These are phyloP conservation scores for Nigrospora osmanthi DNA, from an alignment of 2,329 filamentous ascomycete species.

Conservation along the genomic window DNA sequence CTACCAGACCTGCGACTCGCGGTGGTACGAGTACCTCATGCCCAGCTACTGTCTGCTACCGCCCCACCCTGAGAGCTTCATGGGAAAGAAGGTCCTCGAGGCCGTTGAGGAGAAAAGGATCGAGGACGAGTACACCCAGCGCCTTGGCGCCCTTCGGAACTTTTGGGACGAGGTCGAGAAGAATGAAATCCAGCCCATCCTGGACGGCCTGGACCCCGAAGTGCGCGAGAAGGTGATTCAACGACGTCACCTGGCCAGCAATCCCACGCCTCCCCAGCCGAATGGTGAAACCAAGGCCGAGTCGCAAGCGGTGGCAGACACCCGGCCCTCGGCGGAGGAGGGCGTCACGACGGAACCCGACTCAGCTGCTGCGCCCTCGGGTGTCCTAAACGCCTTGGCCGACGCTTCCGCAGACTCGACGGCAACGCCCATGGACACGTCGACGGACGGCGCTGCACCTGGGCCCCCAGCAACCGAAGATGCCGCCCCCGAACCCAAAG, in stretches of 20 bases:
- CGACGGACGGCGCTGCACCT: conserved; percentile 15
- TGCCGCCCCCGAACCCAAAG: conserved; percentile 30
- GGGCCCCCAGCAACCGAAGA: conserved; percentile 23
- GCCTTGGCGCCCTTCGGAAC: conserved; percentile 68
- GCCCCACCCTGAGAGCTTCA: conserved; percentile 78
- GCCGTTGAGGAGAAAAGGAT: conserved; percentile 66
- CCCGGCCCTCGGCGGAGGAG: conserved; percentile 5
- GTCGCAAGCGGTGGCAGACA: conserved; percentile 7
- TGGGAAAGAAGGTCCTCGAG: conserved; percentile 78
- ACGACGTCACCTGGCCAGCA: conserved; percentile 37
- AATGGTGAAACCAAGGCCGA: conserved; percentile 9
- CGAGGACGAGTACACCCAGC: conserved; percentile 56
- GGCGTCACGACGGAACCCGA: neutral
- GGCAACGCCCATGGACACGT: neutral
- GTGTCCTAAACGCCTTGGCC: conserved; percentile 15
- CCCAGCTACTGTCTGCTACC: conserved; percentile 89
- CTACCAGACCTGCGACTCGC: conserved; percentile 89
- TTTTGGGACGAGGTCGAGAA: conserved; percentile 84
- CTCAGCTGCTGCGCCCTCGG: neutral
- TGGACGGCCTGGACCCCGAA: conserved; percentile 55
- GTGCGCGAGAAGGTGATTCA: conserved; percentile 55
- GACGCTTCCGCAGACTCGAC: neutral
- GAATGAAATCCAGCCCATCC: conserved; percentile 66
- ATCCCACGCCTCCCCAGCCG: conserved; percentile 7
- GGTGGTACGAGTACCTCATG: conserved; percentile 96